Conservation (phyloP, 768 basidiomycete genomes). For the Termitomyces sp. region DNA sequence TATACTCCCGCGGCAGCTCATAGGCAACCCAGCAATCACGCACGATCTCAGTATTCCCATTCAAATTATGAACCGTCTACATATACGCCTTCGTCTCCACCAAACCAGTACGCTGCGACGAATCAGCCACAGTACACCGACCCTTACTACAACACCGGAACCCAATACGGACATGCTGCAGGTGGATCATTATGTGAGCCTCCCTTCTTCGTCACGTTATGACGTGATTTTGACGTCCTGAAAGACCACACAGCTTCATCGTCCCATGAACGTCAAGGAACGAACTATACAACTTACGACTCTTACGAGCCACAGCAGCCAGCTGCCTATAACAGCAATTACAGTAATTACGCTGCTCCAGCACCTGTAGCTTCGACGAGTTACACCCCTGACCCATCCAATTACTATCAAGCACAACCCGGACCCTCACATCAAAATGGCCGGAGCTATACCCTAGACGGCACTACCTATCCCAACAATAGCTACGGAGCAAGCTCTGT, state of each 20-base stretch:
- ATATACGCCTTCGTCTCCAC: constrained; percentile 25
- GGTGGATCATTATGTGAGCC: constrained; percentile 55
- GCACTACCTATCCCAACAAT: constrained; percentile 47
- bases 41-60: constrained; percentile 24
- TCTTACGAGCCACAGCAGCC: constrained; percentile 37
- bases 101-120: constrained; percentile 31
- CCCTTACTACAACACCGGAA: constrained; percentile 26
- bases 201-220: not conserved
- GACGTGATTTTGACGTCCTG: constrained; percentile 8
- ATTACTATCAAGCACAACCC: constrained; percentile 36
- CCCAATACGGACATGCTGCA: constrained; percentile 51
- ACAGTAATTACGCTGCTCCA: constrained; percentile 20
- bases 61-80: constrained; percentile 24
- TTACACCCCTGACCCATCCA: constrained; percentile 23
- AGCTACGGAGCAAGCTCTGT: constrained; percentile 31
- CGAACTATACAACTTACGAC: constrained; percentile 49
- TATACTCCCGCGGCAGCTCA: constrained; percentile 13
- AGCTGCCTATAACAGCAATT: constrained; percentile 15
- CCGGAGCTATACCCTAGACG: constrained; percentile 56
- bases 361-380: constrained; percentile 25
- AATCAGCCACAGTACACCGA: constrained; percentile 34
- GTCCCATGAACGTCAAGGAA: constrained; percentile 47
- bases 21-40: constrained; percentile 21
- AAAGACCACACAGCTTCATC: constrained; percentile 55
- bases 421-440: constrained; percentile 30